A percentile compares a stretch with the other conserved stretches of the same genome.
Evolutionary conservation across 2,329 filamentous ascomycete species (phyloP).

Genomic region (Stagonosporopsis tanaceti): DNA sequence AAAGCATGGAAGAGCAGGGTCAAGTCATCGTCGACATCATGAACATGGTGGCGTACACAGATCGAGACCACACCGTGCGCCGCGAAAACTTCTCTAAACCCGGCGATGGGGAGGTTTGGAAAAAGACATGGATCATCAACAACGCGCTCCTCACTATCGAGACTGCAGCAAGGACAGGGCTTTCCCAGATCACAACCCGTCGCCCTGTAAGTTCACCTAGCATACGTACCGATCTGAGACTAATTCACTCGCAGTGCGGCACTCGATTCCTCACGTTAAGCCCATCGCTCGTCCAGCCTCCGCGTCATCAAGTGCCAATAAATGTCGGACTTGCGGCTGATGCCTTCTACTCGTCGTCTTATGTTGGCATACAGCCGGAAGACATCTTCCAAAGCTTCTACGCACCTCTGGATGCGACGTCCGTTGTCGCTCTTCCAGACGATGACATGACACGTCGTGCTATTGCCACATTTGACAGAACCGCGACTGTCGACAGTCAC

Average conservation of each 20-base stretch:
- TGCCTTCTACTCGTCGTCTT: slow-evolving; percentile 57
- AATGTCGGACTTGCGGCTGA: slow-evolving; percentile 50
- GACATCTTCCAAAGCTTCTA: slow-evolving; percentile 76
- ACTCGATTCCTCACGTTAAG: slow-evolving; percentile 52
- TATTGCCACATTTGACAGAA: slow-evolving; percentile 83
- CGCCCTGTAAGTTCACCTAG: slow-evolving; percentile 71
- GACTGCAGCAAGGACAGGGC: slow-evolving; percentile 71
- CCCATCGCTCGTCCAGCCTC: slow-evolving; percentile 48
- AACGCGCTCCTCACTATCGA: slow-evolving; percentile 78
- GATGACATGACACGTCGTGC: slow-evolving; percentile 76
- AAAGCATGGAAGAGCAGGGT: slow-evolving; percentile 87
- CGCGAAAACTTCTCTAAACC: slow-evolving; percentile 71
- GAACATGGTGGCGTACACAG: slow-evolving; percentile 85
- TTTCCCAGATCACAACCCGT: slow-evolving; percentile 75
- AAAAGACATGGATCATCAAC: slow-evolving; percentile 75
- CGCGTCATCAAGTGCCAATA: slow-evolving; percentile 53
- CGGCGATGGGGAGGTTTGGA: slow-evolving; percentile 70
- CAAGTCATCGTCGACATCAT: slow-evolving; percentile 95
- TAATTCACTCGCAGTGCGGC: slow-evolving; percentile 44
- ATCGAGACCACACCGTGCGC: slow-evolving; percentile 77
- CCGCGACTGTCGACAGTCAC: slow-evolving; percentile 89
- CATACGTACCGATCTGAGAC: background rate
- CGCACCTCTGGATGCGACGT: slow-evolving; percentile 60
- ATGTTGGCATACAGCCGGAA: slow-evolving; percentile 73
- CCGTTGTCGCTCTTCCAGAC: slow-evolving; percentile 78